These are phyloP conservation scores for Lathyrus oleraceus DNA, from an alignment of 306 rosid species.

Conservation along the genomic window DNA sequence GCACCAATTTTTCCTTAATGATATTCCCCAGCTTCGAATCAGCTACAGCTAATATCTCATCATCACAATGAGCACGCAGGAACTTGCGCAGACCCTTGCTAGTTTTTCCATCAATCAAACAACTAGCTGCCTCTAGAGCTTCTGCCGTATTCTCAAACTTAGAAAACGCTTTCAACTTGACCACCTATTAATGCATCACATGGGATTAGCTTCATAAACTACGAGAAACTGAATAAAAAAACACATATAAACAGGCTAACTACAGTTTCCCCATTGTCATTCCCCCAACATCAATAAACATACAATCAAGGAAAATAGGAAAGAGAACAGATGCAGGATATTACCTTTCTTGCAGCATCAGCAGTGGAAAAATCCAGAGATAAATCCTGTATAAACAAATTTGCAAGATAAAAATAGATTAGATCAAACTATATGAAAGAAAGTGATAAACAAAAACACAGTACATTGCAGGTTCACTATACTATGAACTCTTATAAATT, in stretches of 20 bases:
- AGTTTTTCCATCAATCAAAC: constrained; percentile 79
- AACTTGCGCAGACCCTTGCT: constrained; percentile 92
- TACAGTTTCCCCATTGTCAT: neutral
- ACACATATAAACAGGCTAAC: neutral
- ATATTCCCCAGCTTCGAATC: constrained; percentile 90
- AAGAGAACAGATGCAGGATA: neutral
- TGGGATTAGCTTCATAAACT: neutral
- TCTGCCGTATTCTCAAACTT: constrained; percentile 66
- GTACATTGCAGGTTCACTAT: neutral
- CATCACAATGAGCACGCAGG: constrained; percentile 76
- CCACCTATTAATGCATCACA: constrained; percentile 49
- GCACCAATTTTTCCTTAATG: constrained; percentile 86
- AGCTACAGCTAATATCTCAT: constrained; percentile 79
- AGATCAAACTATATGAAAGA: neutral
- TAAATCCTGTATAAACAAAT: neutral
- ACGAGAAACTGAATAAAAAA: neutral
- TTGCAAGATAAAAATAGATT: neutral
- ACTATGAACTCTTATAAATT: neutral
- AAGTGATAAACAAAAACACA: neutral
- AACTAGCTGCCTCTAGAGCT: constrained; percentile 78
- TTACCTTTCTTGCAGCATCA: neutral
- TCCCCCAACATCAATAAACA: neutral
- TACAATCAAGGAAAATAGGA: neutral
- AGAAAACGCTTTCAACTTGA: constrained; percentile 82
- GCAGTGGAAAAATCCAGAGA: neutral